Conservation (phyloP, 2,329 filamentous ascomycete genomes). For the Calonectria naviculata region DNA sequence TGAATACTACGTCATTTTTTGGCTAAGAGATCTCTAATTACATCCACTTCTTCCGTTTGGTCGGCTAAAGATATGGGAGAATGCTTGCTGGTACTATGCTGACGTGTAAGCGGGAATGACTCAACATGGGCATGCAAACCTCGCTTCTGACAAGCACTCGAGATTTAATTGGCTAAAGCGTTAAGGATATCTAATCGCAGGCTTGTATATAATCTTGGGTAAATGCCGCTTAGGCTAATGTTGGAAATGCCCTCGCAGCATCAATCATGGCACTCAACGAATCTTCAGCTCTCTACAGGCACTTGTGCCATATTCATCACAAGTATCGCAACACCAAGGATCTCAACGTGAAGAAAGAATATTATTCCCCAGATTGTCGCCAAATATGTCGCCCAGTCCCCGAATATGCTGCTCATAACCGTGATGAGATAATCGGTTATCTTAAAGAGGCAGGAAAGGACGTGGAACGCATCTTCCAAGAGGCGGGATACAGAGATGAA, state of each 20-base stretch:
- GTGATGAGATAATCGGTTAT: slow-evolving; percentile 37
- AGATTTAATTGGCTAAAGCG: background rate
- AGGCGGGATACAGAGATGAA: background rate
- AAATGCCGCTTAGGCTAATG: no score
- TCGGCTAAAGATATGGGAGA: background rate
- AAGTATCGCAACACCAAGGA: slow-evolving; percentile 5
- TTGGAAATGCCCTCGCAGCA: background rate
- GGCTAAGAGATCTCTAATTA: background rate
- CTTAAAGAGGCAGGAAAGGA: slow-evolving; percentile 25
- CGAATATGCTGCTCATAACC: slow-evolving; percentile 33
- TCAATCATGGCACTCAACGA: slow-evolving; percentile 2
- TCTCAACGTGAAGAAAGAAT: background rate
- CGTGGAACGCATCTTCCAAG: slow-evolving; percentile 20
- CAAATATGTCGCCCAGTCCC: slow-evolving; percentile 39
- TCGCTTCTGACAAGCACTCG: background rate
- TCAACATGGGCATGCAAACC: background rate
- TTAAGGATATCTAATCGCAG: background rate
- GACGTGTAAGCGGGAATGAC: background rate
- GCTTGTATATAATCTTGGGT: background rate
- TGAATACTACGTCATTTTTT: background rate
- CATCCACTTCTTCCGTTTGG: background rate
- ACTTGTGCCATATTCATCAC: background rate
- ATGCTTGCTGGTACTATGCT: background rate
- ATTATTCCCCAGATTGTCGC: slow-evolving; percentile 7
- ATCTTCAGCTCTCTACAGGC: background rate